These are phyloP conservation scores for Rhizopogon sp. DNA, from an alignment of 768 basidiomycete genomes.

Conservation along the genomic window DNA sequence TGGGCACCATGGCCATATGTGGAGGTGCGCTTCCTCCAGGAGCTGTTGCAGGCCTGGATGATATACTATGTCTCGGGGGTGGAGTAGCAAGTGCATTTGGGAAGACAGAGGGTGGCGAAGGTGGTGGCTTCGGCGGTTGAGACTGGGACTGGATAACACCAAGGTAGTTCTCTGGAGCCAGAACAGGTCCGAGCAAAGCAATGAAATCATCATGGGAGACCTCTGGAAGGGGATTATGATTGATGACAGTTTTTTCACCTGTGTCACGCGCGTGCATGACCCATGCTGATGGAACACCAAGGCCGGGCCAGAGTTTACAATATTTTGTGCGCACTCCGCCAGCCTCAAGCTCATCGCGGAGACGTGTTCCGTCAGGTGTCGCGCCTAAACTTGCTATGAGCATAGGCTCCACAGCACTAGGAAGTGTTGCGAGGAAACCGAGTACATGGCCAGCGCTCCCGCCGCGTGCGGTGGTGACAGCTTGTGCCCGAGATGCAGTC, in stretches of 20 bases:
- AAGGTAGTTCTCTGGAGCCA: constrained; percentile 77
- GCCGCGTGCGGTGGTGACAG: constrained; percentile 61
- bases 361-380: constrained; percentile 60
- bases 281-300: constrained; percentile 79
- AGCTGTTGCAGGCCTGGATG: constrained; percentile 28
- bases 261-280: constrained; percentile 70
- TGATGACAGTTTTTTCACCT: constrained; percentile 64
- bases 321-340: constrained; percentile 67
- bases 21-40: constrained; percentile 7
- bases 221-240: constrained; percentile 85
- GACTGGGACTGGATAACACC: constrained; percentile 17
- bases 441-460: constrained; percentile 71
- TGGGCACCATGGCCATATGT: constrained; percentile 15
- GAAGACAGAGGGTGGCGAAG: constrained; percentile 27
- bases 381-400: constrained; percentile 73
- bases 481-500: constrained; percentile 63
- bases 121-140: constrained; percentile 14
- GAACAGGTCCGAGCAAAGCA: constrained; percentile 69
- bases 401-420: constrained; percentile 37
- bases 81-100: constrained; percentile 17
- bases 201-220: constrained; percentile 87
- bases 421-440: constrained; percentile 47
- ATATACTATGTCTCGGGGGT: constrained; percentile 29
- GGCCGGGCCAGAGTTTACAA: constrained; percentile 68
- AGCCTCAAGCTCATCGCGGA: constrained; percentile 59